Evolutionary conservation across 2,329 filamentous ascomycete species (phyloP).

Genomic region (Colletotrichum sp.): DNA sequence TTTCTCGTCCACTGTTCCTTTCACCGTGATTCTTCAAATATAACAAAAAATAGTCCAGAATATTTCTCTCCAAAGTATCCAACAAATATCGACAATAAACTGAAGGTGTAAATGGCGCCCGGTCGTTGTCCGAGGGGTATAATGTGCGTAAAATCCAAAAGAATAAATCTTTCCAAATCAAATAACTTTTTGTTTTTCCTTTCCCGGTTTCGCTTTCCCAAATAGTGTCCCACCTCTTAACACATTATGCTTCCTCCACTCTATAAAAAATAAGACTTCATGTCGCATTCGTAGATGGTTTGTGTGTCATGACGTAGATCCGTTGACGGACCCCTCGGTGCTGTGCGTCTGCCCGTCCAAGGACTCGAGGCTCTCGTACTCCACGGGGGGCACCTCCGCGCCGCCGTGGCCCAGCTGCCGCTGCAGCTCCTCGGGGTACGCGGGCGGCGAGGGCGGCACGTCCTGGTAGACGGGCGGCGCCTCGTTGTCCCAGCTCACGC

Average conservation of each 20-base stretch:
- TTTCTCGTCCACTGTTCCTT: neutral
- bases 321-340: constrained; percentile 8
- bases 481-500: constrained; percentile 97
- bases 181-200: constrained; percentile 9
- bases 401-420: neutral
- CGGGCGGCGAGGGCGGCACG: constrained; percentile 84
- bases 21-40: neutral
- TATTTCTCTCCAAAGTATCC: neutral
- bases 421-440: constrained; percentile 52
- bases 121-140: constrained; percentile 16
- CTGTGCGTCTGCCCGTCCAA: constrained; percentile 30
- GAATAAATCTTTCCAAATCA: neutral
- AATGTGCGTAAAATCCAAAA: constrained; percentile 11
- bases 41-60: neutral
- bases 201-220: neutral
- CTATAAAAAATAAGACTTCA: neutral
- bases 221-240: neutral
- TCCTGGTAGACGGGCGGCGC: constrained; percentile 93
- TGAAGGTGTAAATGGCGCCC: neutral
- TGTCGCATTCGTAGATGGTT: neutral
- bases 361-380: constrained; percentile 45
- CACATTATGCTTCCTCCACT: neutral
- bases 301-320: neutral
- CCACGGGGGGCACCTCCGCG: constrained; percentile 33
- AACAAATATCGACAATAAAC: neutral